Evolutionary conservation across 139 green algal genomes (phyloP).

Genomic region (Desmodesmus armatus): DNA sequence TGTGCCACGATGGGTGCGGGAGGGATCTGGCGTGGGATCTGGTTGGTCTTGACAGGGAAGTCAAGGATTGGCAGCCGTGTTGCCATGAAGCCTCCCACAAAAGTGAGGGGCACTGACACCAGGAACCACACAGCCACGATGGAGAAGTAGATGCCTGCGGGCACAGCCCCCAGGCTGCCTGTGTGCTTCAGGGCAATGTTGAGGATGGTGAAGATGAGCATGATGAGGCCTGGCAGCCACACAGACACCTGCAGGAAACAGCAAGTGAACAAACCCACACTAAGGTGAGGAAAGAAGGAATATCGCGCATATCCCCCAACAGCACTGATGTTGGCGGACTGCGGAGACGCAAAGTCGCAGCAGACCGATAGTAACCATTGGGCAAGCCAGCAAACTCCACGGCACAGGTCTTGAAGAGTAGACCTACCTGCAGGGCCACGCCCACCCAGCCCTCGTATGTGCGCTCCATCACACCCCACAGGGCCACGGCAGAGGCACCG

Average conservation of each 20-base stretch:
- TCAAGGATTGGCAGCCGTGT: slow-evolving; percentile 63
- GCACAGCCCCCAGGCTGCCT: slow-evolving; percentile 84
- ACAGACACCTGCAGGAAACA: slow-evolving; percentile 69
- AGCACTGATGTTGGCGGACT: too few species aligned
- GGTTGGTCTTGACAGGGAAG: slow-evolving; percentile 92
- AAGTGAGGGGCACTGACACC: slow-evolving; percentile 86
- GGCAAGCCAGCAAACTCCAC: too few species aligned
- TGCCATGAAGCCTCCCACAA: slow-evolving; percentile 70
- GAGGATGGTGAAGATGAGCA: slow-evolving; percentile 82
- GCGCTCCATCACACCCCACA: slow-evolving; percentile 90
- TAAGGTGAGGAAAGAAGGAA: too few species aligned
- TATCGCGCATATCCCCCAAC: too few species aligned
- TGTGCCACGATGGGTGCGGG: slow-evolving; percentile 80
- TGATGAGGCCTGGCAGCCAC: slow-evolving; percentile 90
- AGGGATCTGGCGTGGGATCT: slow-evolving; percentile 97
- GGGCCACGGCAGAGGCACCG: slow-evolving; percentile 77
- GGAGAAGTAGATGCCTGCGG: slow-evolving; percentile 89
- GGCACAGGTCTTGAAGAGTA: too few species aligned
- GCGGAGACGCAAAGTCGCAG: too few species aligned
- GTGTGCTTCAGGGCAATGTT: slow-evolving; percentile 89
- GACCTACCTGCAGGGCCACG: slow-evolving; percentile 57
- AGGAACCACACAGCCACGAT: slow-evolving; percentile 93
- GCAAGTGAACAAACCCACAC: too few species aligned
- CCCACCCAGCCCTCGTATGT: slow-evolving; percentile 75
- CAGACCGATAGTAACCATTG: too few species aligned